A percentile compares a stretch with the other conserved stretches of the same genome.
Conservation (phyloP, 495 filamentous ascomycete genomes). For the Cenococcum geophilum region DNA sequence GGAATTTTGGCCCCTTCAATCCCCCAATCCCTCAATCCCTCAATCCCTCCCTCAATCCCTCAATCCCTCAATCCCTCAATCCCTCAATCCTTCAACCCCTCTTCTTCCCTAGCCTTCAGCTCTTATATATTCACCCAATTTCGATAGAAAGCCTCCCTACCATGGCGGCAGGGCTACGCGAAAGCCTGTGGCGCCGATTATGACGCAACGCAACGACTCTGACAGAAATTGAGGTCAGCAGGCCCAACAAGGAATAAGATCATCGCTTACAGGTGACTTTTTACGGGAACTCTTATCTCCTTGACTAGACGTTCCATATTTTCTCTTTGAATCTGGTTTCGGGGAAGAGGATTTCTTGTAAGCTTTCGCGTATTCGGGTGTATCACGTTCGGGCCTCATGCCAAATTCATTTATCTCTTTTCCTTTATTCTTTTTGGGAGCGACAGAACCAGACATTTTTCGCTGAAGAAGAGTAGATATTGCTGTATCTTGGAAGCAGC, state of each 20-base stretch:
- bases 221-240: neutral
- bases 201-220: neutral
- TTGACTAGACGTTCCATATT: neutral
- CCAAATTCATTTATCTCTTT: slow-evolving; percentile 1
- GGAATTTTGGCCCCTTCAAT: too few species aligned
- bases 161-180: neutral
- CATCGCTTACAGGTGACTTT: neutral
- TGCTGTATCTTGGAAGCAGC: neutral
- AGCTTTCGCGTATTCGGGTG: neutral
- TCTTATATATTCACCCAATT: neutral
- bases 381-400: neutral
- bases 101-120: neutral
- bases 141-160: neutral
- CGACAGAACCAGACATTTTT: neutral
- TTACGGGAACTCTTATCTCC: neutral
- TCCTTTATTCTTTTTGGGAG: slow-evolving; percentile 4
- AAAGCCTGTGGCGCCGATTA: neutral
- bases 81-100: too few species aligned
- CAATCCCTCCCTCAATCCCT: neutral
- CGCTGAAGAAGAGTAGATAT: neutral
- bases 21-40: too few species aligned
- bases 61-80: too few species aligned
- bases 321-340: neutral
- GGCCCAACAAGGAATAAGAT: neutral
- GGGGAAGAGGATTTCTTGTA: neutral